Evolutionary conservation across 257 asterid genomes (phyloP).

Genomic region (Misopates orontium): DNA sequence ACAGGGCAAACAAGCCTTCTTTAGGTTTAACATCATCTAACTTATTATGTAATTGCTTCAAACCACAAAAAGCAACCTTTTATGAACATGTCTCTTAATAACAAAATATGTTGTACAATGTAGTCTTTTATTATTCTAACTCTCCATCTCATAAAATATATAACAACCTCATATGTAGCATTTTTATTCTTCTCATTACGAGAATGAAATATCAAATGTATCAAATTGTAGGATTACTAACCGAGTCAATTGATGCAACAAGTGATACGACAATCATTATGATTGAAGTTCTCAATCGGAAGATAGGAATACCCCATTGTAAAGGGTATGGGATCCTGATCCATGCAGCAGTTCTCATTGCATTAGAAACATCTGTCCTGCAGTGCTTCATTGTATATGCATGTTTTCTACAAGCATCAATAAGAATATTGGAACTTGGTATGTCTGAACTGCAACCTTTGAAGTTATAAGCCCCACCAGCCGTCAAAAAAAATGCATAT

Average conservation of each 20-base stretch:
- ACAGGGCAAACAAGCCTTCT: no score
- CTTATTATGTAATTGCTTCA: no score
- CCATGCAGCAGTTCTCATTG: constrained; percentile 94
- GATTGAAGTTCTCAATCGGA: constrained; percentile 79
- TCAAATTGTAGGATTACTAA: constrained; percentile 40
- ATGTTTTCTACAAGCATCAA: constrained; percentile 78
- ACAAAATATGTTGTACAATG: no score
- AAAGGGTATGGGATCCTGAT: constrained; percentile 92
- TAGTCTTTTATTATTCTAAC: no score
- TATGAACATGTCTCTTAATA: no score
- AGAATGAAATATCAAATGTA: constrained; percentile 6
- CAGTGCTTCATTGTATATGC: constrained; percentile 97
- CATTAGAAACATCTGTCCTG: constrained; percentile 92
- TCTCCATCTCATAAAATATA: no score
- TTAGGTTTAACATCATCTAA: no score
- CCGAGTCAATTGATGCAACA: constrained; percentile 89
- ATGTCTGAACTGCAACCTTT: constrained; percentile 83
- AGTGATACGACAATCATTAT: constrained; percentile 78
- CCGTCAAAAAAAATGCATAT: constrained; percentile 87
- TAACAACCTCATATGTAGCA: no score
- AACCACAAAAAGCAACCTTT: no score
- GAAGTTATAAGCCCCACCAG: constrained; percentile 94
- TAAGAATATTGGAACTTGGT: constrained; percentile 87
- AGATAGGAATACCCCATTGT: constrained; percentile 97
- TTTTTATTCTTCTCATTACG: background rate